Evolutionary conservation across 2,329 filamentous ascomycete genomes (phyloP), one percentile per base, ranked within the genome.

Genomic region (Xylaria sp.): DNA sequence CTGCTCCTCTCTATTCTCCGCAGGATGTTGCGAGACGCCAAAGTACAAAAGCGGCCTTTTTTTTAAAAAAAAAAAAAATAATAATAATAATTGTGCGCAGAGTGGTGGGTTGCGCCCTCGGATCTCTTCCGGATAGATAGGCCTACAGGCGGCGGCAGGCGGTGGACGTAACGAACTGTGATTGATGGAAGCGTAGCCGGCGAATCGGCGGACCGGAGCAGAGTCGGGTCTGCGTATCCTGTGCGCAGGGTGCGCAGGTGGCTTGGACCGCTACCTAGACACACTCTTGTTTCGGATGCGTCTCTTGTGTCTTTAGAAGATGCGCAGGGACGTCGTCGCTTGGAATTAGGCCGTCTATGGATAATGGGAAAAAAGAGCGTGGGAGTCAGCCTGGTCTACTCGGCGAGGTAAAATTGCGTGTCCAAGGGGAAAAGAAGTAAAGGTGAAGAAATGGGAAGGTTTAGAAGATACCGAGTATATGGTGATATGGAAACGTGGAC

Each of bases 181-280:
- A 58, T 56, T 25, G 54, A 46, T 55, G 52, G 41, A 62, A 49
- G 28, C 41, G 58, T 31, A 28, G 46, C 46, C 52, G 52, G 58
- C 28, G 25, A 62, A 59, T 55, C 52, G 62, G 67, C 57, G 58
- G 36, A 52, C 57, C 43, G 57, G 57, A 58, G 56, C 39, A 33
- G 28, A 25, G 13, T 43, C 49, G 62, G 62, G 57, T 64, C 56
- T 57, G 28, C 28, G 28, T 28, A 28, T 28, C 28, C 28, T 28
- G 28, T 28, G 49, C 46, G 61, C 41, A 60, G 41, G 41, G 9
- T 33, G 31, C 31, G 33, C 33, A 9, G 62, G 39, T 55, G 56
- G 61, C 48, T 67, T 63, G 31, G 28, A 23, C 36, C 6, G 39
- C 23, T 25, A 28, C 28, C 8, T 20, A 28, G 2, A 5, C 28